These are phyloP conservation scores for Penicillium waksmanii DNA, from an alignment of 495 filamentous ascomycete species.

Conservation along the genomic window DNA sequence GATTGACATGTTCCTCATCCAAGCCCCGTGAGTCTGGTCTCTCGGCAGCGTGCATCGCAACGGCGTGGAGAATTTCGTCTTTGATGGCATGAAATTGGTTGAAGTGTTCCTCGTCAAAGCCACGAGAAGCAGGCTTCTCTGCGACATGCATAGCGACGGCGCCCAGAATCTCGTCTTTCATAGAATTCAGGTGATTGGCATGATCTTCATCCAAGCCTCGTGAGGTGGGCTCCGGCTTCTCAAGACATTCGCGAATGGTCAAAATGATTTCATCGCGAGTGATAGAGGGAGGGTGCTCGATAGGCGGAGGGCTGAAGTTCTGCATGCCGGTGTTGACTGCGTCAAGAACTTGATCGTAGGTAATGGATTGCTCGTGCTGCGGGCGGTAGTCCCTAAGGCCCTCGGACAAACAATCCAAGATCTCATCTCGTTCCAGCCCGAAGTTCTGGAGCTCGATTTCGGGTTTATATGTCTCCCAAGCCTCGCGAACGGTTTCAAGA, in stretches of 20 bases:
- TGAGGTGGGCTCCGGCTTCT: conserved; percentile 25
- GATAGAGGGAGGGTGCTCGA: conserved; percentile 66
- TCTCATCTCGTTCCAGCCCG: conserved; percentile 84
- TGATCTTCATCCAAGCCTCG: conserved; percentile 22
- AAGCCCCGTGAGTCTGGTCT: conserved; percentile 17
- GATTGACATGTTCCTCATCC: conserved; percentile 28
- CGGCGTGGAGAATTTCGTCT: conserved; percentile 23
- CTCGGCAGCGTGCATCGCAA: conserved; percentile 48
- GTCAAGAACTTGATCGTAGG: conserved; percentile 76
- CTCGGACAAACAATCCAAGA: conserved; percentile 80
- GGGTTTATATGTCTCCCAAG: conserved; percentile 89
- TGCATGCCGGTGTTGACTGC: conserved; percentile 83
- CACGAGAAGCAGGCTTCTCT: conserved; percentile 13
- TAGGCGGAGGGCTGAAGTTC: conserved; percentile 70
- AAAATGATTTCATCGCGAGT: conserved; percentile 77
- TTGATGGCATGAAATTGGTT: conserved; percentile 14
- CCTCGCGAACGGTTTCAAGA: conserved; percentile 80
- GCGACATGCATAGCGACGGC: conserved; percentile 51
- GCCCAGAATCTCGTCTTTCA: conserved; percentile 47
- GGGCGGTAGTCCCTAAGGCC: conserved; percentile 78
- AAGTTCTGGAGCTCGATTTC: conserved; percentile 89
- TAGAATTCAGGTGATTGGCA: conserved; percentile 23
- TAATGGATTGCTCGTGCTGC: conserved; percentile 58
- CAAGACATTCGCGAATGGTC: conserved; percentile 74
- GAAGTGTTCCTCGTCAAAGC: conserved; percentile 8